Evolutionary conservation across 2,329 filamentous ascomycete species (phyloP).

Genomic region (Phoma sp.): DNA sequence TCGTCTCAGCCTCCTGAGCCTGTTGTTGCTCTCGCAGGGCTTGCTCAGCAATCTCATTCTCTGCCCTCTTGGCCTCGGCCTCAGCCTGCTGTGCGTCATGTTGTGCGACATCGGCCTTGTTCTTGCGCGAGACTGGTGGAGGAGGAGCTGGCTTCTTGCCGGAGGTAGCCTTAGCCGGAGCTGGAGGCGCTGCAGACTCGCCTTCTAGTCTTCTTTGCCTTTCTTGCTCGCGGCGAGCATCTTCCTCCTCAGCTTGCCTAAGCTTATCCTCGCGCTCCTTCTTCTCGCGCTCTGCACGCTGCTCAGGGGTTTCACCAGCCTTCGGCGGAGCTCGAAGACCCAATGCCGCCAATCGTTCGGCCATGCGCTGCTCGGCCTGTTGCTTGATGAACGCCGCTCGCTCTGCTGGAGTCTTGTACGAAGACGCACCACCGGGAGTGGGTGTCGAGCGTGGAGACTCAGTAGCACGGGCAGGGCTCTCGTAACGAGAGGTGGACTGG

Average conservation of each 20-base stretch:
- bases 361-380: conserved; percentile 96
- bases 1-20: conserved; percentile 75
- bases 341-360: conserved; percentile 90
- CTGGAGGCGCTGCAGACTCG: conserved; percentile 72
- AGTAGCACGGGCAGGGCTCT: conserved; percentile 58
- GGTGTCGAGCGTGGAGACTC: conserved; percentile 63
- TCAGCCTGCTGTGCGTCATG: conserved; percentile 64
- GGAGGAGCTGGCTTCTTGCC: conserved; percentile 69
- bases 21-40: conserved; percentile 73
- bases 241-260: conserved; percentile 91
- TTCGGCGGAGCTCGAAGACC: conserved; percentile 87
- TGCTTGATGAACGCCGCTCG: conserved; percentile 96
- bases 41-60: conserved; percentile 61
- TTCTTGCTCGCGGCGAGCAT: conserved; percentile 85
- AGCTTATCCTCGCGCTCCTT: conserved; percentile 87
- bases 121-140: conserved; percentile 76
- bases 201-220: conserved; percentile 82
- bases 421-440: conserved; percentile 66
- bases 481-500: conserved; percentile 53
- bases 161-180: conserved; percentile 50
- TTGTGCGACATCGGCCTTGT: conserved; percentile 62
- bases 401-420: conserved; percentile 91
- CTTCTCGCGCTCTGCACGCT: conserved; percentile 87
- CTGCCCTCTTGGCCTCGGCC: conserved; percentile 66
- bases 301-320: conserved; percentile 78